A percentile compares a stretch with the other conserved stretches of the same genome.
phyloP scores from a whole-genome alignment of 257 asterid species.

The Solanum chiquidenum region DNA sequence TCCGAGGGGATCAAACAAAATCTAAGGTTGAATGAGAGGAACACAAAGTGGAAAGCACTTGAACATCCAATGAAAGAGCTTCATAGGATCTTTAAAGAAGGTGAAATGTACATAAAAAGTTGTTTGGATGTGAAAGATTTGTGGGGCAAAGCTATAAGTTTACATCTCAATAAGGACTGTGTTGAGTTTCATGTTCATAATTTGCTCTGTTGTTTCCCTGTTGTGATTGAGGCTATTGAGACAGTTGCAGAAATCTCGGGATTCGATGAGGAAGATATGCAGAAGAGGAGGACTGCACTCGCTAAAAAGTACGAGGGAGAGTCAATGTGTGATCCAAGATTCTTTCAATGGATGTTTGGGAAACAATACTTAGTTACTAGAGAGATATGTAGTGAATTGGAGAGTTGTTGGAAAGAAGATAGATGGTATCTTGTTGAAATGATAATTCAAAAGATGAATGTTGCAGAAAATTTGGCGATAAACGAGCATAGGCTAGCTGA shows the following conservation, averaged over 20 bases:
- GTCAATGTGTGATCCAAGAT: slow-evolving; percentile 26
- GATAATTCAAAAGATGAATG: slow-evolving; percentile 26
- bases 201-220: slow-evolving; percentile 56
- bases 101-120: slow-evolving; percentile 44
- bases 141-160: slow-evolving; percentile 79
- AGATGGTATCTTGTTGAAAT: slow-evolving; percentile 46
- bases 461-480: slow-evolving; percentile 12
- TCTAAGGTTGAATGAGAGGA: slow-evolving; percentile 54
- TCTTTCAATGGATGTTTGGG: slow-evolving; percentile 65
- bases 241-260: slow-evolving; percentile 74
- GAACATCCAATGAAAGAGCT: slow-evolving; percentile 85
- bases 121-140: slow-evolving; percentile 61
- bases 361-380: slow-evolving; percentile 54
- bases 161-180: slow-evolving; percentile 55
- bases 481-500: slow-evolving; percentile 39
- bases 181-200: slow-evolving; percentile 69
- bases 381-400: slow-evolving; percentile 43
- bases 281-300: slow-evolving; percentile 32
- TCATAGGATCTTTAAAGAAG: slow-evolving; percentile 51
- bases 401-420: slow-evolving; percentile 61
- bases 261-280: slow-evolving; percentile 51
- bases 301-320: slow-evolving; percentile 54
- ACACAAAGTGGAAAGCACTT: slow-evolving; percentile 61
- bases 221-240: slow-evolving; percentile 85
- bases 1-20: slow-evolving; percentile 52